Evolutionary conservation across 768 basidiomycete species (phyloP).

Genomic region (Leccinum sublutescens): DNA sequence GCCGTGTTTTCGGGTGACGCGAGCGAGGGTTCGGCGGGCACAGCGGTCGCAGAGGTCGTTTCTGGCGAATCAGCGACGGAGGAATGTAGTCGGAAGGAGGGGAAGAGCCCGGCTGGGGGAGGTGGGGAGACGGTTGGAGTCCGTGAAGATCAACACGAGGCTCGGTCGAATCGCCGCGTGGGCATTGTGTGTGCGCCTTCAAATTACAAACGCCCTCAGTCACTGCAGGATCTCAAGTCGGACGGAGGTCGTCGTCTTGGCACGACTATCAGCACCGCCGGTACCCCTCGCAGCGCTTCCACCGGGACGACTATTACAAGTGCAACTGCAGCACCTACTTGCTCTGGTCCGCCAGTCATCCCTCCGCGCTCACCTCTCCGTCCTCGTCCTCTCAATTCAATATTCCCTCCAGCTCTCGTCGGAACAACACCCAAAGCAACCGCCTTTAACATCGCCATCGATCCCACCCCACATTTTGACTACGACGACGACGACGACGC

Average conservation of each 20-base stretch:
- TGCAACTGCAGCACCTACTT: background rate
- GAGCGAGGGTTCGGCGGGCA: slow-evolving; percentile 14
- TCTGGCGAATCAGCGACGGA: slow-evolving; percentile 7
- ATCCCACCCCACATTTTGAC: slow-evolving; percentile 5
- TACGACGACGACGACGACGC: slow-evolving; percentile 18
- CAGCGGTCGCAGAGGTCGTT: background rate
- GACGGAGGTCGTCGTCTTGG: slow-evolving; percentile 12
- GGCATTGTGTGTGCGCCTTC: slow-evolving; percentile 35
- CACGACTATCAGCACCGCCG: slow-evolving; percentile 12
- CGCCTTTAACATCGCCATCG: background rate
- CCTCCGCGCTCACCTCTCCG: slow-evolving; percentile 34
- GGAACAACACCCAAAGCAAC: slow-evolving; percentile 11
- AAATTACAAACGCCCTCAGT: slow-evolving; percentile 35
- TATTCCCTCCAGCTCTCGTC: slow-evolving; percentile 11
- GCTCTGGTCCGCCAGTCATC: slow-evolving; percentile 22
- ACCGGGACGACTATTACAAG: slow-evolving; percentile 7
- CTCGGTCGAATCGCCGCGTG: slow-evolving; percentile 48
- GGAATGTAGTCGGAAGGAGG: background rate
- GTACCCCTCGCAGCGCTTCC: slow-evolving; percentile 4
- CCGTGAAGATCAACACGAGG: slow-evolving; percentile 27
- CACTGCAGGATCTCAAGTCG: slow-evolving; percentile 28
- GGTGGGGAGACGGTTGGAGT: slow-evolving; percentile 17
- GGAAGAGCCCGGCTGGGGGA: slow-evolving; percentile 13
- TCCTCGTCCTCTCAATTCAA: slow-evolving; percentile 22
- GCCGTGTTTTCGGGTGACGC: slow-evolving; percentile 24